Evolutionary conservation across 2,329 filamentous ascomycete genomes (phyloP).

Genomic region (Colletotrichum lindemuthianum): DNA sequence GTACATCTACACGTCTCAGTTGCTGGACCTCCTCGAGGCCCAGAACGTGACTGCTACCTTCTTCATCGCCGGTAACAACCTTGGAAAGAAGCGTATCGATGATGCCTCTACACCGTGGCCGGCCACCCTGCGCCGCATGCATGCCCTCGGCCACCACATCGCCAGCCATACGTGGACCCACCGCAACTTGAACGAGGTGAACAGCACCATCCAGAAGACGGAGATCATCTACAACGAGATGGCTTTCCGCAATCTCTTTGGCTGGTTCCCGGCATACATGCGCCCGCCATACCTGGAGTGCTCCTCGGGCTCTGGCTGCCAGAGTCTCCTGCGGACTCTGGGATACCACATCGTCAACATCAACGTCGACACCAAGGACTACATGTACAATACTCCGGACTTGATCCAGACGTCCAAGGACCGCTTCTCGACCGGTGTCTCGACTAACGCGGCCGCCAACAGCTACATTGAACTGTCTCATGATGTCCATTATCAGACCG

Average conservation of each 20-base stretch:
- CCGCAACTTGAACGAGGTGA: constrained; percentile 41
- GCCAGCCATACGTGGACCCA: constrained; percentile 55
- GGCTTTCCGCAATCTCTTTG: constrained; percentile 51
- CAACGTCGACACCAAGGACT: constrained; percentile 72
- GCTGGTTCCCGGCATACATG: constrained; percentile 55
- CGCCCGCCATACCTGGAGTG: constrained; percentile 51
- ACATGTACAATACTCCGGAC: constrained; percentile 59
- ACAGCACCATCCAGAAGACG: constrained; percentile 36
- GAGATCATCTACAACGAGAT: constrained; percentile 46
- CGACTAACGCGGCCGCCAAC: constrained; percentile 38
- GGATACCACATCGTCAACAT: constrained; percentile 68
- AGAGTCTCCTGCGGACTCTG: constrained; percentile 43
- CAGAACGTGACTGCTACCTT: constrained; percentile 50
- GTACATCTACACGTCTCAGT: constrained; percentile 50
- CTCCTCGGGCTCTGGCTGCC: constrained; percentile 30
- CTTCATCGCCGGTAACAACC: constrained; percentile 55
- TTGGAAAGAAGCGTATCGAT: constrained; percentile 54
- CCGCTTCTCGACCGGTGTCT: constrained; percentile 52
- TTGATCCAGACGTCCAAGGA: constrained; percentile 55
- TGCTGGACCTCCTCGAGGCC: constrained; percentile 51
- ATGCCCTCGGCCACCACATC: constrained; percentile 56
- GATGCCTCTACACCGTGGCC: constrained; percentile 46
- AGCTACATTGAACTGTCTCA: constrained; percentile 58
- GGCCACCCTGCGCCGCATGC: constrained; percentile 52
- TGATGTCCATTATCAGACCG: constrained; percentile 51